A percentile compares a stretch with the other conserved stretches of the same genome.
These are phyloP conservation scores for Neofusicoccum ribis DNA, from an alignment of 2,329 filamentous ascomycete genomes.

Conservation along the genomic window DNA sequence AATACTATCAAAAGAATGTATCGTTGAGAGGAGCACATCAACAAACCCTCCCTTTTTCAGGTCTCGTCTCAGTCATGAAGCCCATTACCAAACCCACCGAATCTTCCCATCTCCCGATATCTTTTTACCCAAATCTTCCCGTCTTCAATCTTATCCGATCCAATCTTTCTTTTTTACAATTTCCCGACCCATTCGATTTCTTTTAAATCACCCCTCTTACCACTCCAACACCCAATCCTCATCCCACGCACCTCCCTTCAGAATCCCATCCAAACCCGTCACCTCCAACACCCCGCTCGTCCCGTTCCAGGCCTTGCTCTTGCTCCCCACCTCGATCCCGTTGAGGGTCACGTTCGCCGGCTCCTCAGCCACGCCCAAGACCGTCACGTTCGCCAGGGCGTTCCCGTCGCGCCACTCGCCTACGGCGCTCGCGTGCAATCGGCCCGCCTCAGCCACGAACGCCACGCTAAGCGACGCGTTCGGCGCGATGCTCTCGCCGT, in stretches of 20 bases:
- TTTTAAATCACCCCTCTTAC: slow-evolving; percentile 26
- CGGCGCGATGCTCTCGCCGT: slow-evolving; percentile 67
- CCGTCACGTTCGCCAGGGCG: slow-evolving; percentile 61
- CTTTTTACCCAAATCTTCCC: too few relatives aligned
- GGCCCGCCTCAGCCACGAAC: slow-evolving; percentile 45
- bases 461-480: slow-evolving; percentile 57
- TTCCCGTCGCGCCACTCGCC: slow-evolving; percentile 60
- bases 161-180: too few relatives aligned
- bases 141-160: too few relatives aligned
- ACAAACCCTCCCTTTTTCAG: too few relatives aligned
- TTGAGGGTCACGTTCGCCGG: slow-evolving; percentile 40
- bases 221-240: slow-evolving; percentile 60
- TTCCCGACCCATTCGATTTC: too few relatives aligned
- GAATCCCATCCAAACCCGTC: slow-evolving; percentile 50
- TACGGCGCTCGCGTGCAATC: slow-evolving; percentile 49
- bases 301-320: slow-evolving; percentile 51
- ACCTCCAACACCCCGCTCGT: slow-evolving; percentile 53
- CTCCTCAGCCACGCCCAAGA: slow-evolving; percentile 57
- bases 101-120: too few relatives aligned
- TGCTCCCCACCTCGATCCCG: slow-evolving; percentile 35
- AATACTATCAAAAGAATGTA: too few relatives aligned
- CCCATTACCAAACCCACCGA: too few relatives aligned
- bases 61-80: too few relatives aligned
- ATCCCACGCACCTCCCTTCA: slow-evolving; percentile 59
- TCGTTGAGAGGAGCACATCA: too few relatives aligned